Conservation (phyloP, 1,284 basidiomycete genomes). For the Waitea zeae region DNA sequence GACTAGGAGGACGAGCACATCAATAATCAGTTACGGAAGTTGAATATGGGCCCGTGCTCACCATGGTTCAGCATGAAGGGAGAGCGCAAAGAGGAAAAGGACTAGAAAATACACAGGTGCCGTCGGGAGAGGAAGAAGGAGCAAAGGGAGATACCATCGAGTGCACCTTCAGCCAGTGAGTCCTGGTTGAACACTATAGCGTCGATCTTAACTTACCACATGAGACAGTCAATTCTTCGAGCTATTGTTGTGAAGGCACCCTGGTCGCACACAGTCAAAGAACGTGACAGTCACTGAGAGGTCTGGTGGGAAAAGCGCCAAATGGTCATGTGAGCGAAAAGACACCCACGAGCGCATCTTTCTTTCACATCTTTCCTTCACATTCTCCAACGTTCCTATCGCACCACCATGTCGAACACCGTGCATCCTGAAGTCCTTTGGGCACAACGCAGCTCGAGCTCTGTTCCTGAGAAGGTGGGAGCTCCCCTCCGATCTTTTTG, state of each 20-base stretch:
- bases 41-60: constrained; percentile 17
- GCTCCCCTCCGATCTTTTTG: constrained; percentile 4
- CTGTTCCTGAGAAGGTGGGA: constrained; percentile 50
- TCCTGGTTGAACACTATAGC: too few species aligned
- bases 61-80: constrained; percentile 67
- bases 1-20: constrained; percentile 31
- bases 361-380: too few species aligned
- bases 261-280: too few species aligned
- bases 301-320: too few species aligned
- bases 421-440: constrained; percentile 77
- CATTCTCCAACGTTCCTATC: too few species aligned
- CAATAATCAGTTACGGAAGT: neutral
- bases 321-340: too few species aligned
- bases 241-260: too few species aligned
- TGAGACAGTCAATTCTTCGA: too few species aligned
- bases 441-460: constrained; percentile 72
- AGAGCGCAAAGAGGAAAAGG: constrained; percentile 55
- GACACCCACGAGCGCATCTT: too few species aligned
- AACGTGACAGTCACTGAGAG: too few species aligned
- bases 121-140: constrained; percentile 61
- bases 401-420: too few species aligned
- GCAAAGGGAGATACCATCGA: constrained; percentile 62
- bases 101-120: constrained; percentile 61
- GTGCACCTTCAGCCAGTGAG: too few species aligned
- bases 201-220: neutral